These are phyloP conservation scores for Penicillium sp. DNA, from an alignment of 2,329 filamentous ascomycete genomes.

Conservation along the genomic window DNA sequence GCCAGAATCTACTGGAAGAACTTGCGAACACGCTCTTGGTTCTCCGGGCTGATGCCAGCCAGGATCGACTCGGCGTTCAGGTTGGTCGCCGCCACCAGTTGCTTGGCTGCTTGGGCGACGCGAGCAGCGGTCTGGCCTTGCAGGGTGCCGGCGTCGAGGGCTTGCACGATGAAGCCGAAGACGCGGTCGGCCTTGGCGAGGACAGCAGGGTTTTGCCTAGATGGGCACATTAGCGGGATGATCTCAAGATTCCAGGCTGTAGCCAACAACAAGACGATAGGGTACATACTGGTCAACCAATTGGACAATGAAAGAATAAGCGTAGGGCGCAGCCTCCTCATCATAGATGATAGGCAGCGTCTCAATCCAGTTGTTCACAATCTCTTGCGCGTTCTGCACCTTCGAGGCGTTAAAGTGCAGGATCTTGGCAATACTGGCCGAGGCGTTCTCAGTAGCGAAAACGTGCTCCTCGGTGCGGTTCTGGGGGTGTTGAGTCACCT, in stretches of 20 bases:
- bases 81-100: constrained; percentile 71
- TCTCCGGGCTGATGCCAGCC: constrained; percentile 73
- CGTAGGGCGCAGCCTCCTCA: constrained; percentile 95
- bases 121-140: constrained; percentile 79
- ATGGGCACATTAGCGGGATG: constrained; percentile 11
- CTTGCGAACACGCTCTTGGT: constrained; percentile 75
- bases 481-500: constrained; percentile 77
- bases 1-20: constrained; percentile 66
- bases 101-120: constrained; percentile 76
- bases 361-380: constrained; percentile 83
- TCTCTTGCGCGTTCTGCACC: constrained; percentile 72
- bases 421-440: constrained; percentile 94
- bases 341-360: constrained; percentile 92
- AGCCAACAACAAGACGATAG: constrained; percentile 6
- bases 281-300: constrained; percentile 87
- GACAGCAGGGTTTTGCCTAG: constrained; percentile 82
- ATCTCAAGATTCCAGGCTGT: neutral
- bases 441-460: constrained; percentile 96
- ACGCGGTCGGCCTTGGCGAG: constrained; percentile 75
- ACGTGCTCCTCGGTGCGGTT: constrained; percentile 89
- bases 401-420: constrained; percentile 82
- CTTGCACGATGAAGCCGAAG: constrained; percentile 83
- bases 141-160: constrained; percentile 86
- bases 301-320: constrained; percentile 87
- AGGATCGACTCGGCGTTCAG: constrained; percentile 77